Conservation (phyloP, 768 basidiomycete species). For the Phaeolepiota aurea region DNA sequence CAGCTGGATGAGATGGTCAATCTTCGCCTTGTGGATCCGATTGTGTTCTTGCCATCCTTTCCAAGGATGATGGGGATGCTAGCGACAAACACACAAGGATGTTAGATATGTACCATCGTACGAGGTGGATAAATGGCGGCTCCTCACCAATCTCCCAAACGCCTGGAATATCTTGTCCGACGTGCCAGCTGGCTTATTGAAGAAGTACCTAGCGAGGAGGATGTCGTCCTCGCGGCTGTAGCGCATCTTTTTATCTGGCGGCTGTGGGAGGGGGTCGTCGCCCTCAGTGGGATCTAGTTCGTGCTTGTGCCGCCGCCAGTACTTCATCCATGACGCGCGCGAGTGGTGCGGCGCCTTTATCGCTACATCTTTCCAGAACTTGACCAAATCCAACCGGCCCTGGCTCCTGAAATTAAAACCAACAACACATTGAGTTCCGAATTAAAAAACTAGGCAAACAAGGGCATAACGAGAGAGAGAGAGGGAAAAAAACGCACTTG, state of each 20-base stretch:
- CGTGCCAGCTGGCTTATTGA: conserved; percentile 67
- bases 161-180: conserved; percentile 80
- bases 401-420: conserved; percentile 7
- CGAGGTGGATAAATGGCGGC: too few relatives aligned
- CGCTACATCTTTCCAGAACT: conserved; percentile 27
- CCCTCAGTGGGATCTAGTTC: conserved; percentile 61
- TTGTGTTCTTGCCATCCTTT: conserved; percentile 94
- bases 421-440: too few relatives aligned
- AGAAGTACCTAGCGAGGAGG: conserved; percentile 69
- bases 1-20: conserved; percentile 68
- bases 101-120: conserved; percentile 1
- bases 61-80: conserved; percentile 90
- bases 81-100: background rate
- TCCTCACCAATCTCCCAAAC: conserved; percentile 61
- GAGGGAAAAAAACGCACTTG: conserved; percentile 41
- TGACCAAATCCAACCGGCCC: conserved; percentile 35
- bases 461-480: too few relatives aligned
- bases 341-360: conserved; percentile 81
- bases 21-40: conserved; percentile 80
- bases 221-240: conserved; percentile 78
- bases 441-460: too few relatives aligned
- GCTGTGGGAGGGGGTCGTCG: conserved; percentile 64
- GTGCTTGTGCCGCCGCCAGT: conserved; percentile 82
- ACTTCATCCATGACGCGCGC: conserved; percentile 92
- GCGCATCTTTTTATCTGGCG: conserved; percentile 83